Conservation (phyloP, 1,284 basidiomycete genomes). For the Ustilago sp. region DNA sequence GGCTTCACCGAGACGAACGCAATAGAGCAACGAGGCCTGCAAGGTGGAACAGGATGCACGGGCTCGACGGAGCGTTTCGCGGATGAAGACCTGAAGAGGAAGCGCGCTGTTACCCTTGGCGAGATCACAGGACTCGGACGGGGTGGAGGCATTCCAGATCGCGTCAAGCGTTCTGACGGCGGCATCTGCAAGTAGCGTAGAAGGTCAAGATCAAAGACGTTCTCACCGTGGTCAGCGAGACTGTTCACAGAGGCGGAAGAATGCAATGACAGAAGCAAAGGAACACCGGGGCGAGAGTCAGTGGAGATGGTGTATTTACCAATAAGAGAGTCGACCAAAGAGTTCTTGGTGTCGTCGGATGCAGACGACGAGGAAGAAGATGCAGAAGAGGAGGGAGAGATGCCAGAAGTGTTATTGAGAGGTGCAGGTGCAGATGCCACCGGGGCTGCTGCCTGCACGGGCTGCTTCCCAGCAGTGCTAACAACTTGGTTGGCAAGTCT, state of each 20-base stretch:
- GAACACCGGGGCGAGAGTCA: background rate
- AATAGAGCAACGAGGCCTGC: conserved; percentile 66
- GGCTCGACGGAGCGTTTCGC: conserved; percentile 66
- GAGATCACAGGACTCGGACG: conserved; percentile 39
- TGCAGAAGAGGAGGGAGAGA: conserved; percentile 33
- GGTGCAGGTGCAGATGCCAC: conserved; percentile 9
- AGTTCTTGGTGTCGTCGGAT: conserved; percentile 32
- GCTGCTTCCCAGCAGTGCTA: conserved; percentile 17
- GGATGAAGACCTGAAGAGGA: conserved; percentile 63
- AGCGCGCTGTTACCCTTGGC: conserved; percentile 51
- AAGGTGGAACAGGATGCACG: conserved; percentile 66
- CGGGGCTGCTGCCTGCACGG: conserved; percentile 2
- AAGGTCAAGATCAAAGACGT: background rate
- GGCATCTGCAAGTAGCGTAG: conserved; percentile 27
- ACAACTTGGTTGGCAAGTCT: conserved; percentile 38
- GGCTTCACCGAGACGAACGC: conserved; percentile 53
- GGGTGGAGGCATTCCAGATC: conserved; percentile 49
- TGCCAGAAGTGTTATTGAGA: conserved; percentile 2
- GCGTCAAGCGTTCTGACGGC: conserved; percentile 48
- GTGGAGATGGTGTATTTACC: conserved; percentile 48
- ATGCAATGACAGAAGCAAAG: background rate
- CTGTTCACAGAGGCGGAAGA: background rate
- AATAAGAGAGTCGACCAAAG: conserved; percentile 58
- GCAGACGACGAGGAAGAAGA: conserved; percentile 31
- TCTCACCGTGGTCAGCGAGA: conserved; percentile 19